Percentiles rank a stretch among this genome's conserved stretches.
phyloP scores from a whole-genome alignment of 345 rosid species.

The Populus simonii region DNA sequence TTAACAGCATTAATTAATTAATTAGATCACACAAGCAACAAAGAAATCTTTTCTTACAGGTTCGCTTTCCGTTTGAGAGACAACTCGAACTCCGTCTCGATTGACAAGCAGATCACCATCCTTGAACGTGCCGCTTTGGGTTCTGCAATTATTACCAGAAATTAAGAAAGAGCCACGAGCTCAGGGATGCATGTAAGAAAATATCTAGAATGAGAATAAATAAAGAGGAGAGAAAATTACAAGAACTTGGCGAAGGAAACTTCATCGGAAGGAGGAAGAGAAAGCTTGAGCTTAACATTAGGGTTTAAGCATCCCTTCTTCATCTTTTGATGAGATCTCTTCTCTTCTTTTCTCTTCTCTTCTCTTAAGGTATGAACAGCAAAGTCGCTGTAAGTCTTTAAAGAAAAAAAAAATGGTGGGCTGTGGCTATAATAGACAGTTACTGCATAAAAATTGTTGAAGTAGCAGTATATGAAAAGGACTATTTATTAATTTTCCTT shows the following conservation, averaged over 20 bases:
- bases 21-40: background rate
- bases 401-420: background rate
- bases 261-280: conserved; percentile 53
- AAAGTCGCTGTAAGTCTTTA: background rate
- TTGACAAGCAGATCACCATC: conserved; percentile 96
- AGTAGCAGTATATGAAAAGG: background rate
- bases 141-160: conserved; percentile 36
- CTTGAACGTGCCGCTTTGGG: conserved; percentile 84
- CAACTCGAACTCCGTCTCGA: conserved; percentile 81
- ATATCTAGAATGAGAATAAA: background rate
- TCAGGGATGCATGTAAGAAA: background rate
- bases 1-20: no score
- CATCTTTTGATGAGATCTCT: conserved; percentile 30
- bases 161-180: background rate
- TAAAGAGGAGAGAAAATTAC: conserved; percentile 29
- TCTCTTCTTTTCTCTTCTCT: background rate
- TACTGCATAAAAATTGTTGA: background rate
- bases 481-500: background rate
- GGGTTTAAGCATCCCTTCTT: conserved; percentile 59
- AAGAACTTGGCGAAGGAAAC: conserved; percentile 61
- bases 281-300: conserved; percentile 43
- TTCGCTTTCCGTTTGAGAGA: conserved; percentile 50
- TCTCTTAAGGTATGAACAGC: background rate
- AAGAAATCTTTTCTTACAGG: conserved; percentile 38
- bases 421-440: background rate